A percentile compares a stretch with the other conserved stretches of the same genome.
These are phyloP conservation scores for Dioscorea alata DNA, from an alignment of 106 monocot species.

Conservation along the genomic window DNA sequence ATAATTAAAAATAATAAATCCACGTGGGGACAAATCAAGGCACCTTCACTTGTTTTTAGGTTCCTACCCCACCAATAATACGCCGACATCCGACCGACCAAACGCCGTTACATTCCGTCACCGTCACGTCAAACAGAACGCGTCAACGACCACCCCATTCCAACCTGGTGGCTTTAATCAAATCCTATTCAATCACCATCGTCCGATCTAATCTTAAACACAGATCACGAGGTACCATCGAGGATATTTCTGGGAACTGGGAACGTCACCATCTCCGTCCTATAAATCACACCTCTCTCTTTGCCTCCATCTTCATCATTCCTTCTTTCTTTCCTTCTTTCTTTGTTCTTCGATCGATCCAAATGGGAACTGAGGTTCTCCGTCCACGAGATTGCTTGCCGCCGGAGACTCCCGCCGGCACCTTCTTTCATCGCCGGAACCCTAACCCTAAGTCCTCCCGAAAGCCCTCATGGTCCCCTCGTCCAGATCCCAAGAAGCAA, in stretches of 20 bases:
- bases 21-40: too few species aligned
- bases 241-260: not conserved
- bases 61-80: too few species aligned
- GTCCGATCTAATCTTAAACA: not conserved
- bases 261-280: not conserved
- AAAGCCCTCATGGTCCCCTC: not conserved
- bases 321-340: too few species aligned
- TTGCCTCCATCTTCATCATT: not conserved
- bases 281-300: not conserved
- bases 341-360: not conserved
- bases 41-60: too few species aligned
- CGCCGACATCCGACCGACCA: too few species aligned
- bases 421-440: not conserved
- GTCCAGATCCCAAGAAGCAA: not conserved
- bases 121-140: too few species aligned
- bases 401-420: not conserved
- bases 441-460: not conserved
- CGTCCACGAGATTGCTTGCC: not conserved
- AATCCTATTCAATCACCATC: not conserved
- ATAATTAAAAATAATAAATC: too few species aligned
- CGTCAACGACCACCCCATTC: too few species aligned
- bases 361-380: not conserved
- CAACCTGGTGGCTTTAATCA: too few species aligned
- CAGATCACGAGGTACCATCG: not conserved
- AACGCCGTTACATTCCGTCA: too few species aligned